Evolutionary conservation across 345 rosid species (phyloP).

Genomic region (Litchi chinensis): DNA sequence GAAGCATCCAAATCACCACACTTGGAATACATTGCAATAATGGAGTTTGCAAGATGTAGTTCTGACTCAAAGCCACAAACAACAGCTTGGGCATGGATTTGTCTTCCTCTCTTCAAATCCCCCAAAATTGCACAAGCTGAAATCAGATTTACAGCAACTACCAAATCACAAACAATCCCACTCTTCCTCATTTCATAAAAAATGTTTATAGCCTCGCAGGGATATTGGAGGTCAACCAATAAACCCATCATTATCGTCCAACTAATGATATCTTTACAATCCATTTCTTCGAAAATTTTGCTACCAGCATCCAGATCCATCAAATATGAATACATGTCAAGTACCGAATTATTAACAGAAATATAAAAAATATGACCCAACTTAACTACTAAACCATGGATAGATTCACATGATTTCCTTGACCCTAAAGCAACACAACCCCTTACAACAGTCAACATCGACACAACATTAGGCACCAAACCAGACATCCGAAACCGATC

Average conservation of each 20-base stretch:
- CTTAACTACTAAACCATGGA: slow-evolving; percentile 41
- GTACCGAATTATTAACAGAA: slow-evolving; percentile 39
- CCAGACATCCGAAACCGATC: slow-evolving; percentile 30
- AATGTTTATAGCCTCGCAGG: slow-evolving; percentile 32
- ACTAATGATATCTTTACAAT: slow-evolving; percentile 42
- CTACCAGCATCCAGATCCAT: slow-evolving; percentile 36
- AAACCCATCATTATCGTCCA: slow-evolving; percentile 48
- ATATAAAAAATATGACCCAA: slow-evolving; percentile 32
- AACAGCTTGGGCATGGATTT: slow-evolving; percentile 43
- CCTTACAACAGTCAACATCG: slow-evolving; percentile 29
- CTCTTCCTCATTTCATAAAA: slow-evolving; percentile 33
- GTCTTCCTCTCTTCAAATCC: slow-evolving; percentile 43
- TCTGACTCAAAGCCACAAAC: slow-evolving; percentile 29
- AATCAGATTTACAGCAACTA: slow-evolving; percentile 40
- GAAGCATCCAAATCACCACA: slow-evolving; percentile 46
- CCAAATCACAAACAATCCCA: slow-evolving; percentile 27
- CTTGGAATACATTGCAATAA: slow-evolving; percentile 49
- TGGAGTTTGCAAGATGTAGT: slow-evolving; percentile 39
- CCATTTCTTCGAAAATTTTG: slow-evolving; percentile 32
- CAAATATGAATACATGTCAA: slow-evolving; percentile 43
- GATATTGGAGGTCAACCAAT: slow-evolving; percentile 35
- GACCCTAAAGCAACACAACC: slow-evolving; percentile 36
- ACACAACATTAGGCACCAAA: slow-evolving; percentile 36
- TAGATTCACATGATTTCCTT: slow-evolving; percentile 28
- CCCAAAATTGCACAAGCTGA: slow-evolving; percentile 40